These are phyloP conservation scores for Phyllosticta citriasiana DNA, from an alignment of 2,329 filamentous ascomycete species.

Conservation along the genomic window DNA sequence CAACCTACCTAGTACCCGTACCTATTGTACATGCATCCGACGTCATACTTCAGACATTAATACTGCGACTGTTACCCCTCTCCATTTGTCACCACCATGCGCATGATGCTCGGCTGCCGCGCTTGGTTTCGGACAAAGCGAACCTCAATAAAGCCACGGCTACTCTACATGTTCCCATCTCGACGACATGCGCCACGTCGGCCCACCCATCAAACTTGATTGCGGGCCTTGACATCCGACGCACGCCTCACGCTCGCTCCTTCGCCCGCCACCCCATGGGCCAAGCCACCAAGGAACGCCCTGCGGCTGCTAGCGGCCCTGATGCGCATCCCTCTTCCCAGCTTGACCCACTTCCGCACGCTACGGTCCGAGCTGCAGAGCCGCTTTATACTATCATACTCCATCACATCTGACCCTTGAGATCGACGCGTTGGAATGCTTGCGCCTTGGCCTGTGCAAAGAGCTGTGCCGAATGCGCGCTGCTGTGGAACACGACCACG, in stretches of 20 bases:
- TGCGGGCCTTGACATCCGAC: not conserved
- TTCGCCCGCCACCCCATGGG: not conserved
- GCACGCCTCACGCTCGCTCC: not conserved
- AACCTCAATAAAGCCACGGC: not conserved
- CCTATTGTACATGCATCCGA: not conserved
- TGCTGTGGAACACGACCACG: conserved; percentile 36
- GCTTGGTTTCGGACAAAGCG: not conserved
- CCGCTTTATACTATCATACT: not conserved
- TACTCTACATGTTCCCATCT: not conserved
- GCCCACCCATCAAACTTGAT: not conserved
- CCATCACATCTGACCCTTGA: conserved; percentile 86
- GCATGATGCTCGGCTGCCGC: not conserved
- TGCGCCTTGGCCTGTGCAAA: conserved; percentile 65
- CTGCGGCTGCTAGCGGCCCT: not conserved
- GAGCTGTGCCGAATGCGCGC: conserved; percentile 25
- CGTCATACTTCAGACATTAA: not conserved
- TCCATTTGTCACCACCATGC: not conserved
- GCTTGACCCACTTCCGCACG: not conserved
- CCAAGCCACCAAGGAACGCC: not conserved
- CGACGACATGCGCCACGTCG: not conserved
- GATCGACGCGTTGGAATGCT: conserved; percentile 83
- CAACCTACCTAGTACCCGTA: not conserved
- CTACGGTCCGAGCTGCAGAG: not conserved
- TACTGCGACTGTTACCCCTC: not conserved
- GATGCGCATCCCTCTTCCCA: not conserved